Conservation (phyloP, 139 green algal genomes). For the Zygnema cylindricum region DNA sequence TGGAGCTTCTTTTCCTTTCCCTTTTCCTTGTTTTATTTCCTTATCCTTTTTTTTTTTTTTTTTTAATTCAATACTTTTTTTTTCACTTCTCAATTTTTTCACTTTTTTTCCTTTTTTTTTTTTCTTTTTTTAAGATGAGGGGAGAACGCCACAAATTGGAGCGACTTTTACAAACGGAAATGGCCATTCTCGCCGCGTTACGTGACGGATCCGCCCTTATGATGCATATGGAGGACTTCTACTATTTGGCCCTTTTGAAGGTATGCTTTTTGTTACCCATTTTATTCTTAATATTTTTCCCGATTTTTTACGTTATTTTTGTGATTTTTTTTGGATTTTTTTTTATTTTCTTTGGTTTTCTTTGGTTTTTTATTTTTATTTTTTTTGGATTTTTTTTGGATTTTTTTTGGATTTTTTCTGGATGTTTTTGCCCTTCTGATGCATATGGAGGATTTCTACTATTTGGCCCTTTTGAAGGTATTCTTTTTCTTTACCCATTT, state of each 20-base stretch:
- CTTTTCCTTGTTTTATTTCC: background rate
- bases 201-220: slow-evolving; percentile 34
- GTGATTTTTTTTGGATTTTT: no score
- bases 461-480: slow-evolving; percentile 36
- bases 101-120: background rate
- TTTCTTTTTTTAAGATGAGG: slow-evolving; percentile 33
- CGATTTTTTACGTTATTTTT: background rate
- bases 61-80: no score
- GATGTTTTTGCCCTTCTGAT: slow-evolving; percentile 25
- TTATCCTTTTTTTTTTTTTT: background rate
- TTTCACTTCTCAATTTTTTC: no score
- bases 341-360: no score
- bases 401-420: no score
- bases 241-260: slow-evolving; percentile 48
- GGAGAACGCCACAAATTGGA: slow-evolving; percentile 16
- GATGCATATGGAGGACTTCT: slow-evolving; percentile 59
- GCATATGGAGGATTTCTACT: slow-evolving; percentile 55
- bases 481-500: background rate
- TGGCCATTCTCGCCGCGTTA: slow-evolving; percentile 21
- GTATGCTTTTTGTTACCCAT: no score
- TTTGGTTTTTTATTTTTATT: no score
- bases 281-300: background rate
- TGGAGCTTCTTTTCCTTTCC: no score
- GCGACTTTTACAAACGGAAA: slow-evolving; percentile 34
- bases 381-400: no score